Evolutionary conservation across 768 basidiomycete genomes (phyloP).

Genomic region (Trametes gibbosa): DNA sequence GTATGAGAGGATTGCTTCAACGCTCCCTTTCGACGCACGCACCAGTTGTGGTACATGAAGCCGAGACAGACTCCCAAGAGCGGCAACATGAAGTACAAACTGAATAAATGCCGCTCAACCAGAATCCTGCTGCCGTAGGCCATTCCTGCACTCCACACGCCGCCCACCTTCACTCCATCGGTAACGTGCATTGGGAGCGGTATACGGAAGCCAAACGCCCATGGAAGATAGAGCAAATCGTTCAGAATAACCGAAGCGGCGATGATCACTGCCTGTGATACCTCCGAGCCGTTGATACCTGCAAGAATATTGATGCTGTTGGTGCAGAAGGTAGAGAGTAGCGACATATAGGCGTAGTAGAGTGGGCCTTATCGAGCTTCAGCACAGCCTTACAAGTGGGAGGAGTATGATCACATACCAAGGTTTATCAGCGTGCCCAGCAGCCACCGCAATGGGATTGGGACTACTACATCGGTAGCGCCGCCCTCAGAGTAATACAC

Average conservation of each 20-base stretch:
- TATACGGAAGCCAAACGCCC: conserved; percentile 72
- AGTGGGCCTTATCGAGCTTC: conserved; percentile 62
- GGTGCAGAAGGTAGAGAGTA: conserved; percentile 94
- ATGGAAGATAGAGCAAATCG: conserved; percentile 92
- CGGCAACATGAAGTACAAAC: conserved; percentile 95
- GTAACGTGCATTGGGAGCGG: conserved; percentile 69
- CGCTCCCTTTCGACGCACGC: conserved; percentile 26
- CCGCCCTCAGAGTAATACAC: conserved; percentile 96
- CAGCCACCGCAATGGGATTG: conserved; percentile 70
- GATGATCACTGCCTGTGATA: conserved; percentile 89
- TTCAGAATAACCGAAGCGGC: conserved; percentile 88
- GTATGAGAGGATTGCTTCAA: conserved; percentile 1
- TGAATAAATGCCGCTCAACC: conserved; percentile 92
- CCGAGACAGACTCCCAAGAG: conserved; percentile 87
- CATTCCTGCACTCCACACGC: conserved; percentile 82
- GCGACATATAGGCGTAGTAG: conserved; percentile 95
- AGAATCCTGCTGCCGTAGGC: conserved; percentile 82
- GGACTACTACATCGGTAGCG: conserved; percentile 91
- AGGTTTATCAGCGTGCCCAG: conserved; percentile 83
- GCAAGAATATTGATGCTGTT: conserved; percentile 99
- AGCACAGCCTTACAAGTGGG: background rate
- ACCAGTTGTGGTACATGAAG: conserved; percentile 97
- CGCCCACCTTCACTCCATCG: conserved; percentile 70
- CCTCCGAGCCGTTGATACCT: conserved; percentile 96
- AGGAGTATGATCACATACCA: conserved; percentile 48